Percentiles rank a stretch among this genome's conserved stretches.
These are phyloP conservation scores for Camellia granthamiana DNA, from an alignment of 148 eudicot genomes.

Conservation along the genomic window DNA sequence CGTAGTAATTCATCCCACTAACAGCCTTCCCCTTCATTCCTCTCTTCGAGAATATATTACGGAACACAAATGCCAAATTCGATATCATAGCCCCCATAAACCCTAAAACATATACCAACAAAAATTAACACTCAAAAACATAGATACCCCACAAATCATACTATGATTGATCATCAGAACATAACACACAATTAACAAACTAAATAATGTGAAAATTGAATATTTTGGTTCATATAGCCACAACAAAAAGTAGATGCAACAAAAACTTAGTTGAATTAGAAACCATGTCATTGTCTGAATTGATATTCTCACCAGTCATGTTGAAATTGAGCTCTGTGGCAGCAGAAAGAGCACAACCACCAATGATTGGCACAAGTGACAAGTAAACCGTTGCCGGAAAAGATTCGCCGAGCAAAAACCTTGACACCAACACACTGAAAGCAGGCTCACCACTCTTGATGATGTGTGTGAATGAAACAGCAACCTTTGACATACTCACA, in stretches of 20 bases:
- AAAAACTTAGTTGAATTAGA: background rate
- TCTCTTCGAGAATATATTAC: constrained; percentile 68
- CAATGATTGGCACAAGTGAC: constrained; percentile 22
- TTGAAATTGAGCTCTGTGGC: constrained; percentile 28
- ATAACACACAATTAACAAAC: background rate
- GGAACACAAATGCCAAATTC: constrained; percentile 71
- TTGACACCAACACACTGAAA: constrained; percentile 24
- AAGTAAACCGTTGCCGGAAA: constrained; percentile 21
- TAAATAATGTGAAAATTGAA: background rate
- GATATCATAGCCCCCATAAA: constrained; percentile 84
- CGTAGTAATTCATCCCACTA: constrained; percentile 79
- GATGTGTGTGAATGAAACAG: constrained; percentile 27
- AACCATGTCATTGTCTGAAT: background rate
- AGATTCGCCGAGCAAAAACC: constrained; percentile 21
- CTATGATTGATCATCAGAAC: background rate
- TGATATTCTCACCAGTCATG: constrained; percentile 19
- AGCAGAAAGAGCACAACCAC: constrained; percentile 22
- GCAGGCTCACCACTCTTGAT: constrained; percentile 30
- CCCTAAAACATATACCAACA: constrained; percentile 27
- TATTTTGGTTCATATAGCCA: background rate
- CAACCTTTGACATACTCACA: constrained; percentile 24
- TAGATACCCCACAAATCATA: background rate
- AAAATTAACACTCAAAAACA: background rate
- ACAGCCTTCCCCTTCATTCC: constrained; percentile 71
- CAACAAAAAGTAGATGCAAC: background rate